These are phyloP conservation scores for Elaeagnus macrophylla DNA, from an alignment of 306 rosid genomes.

Conservation along the genomic window DNA sequence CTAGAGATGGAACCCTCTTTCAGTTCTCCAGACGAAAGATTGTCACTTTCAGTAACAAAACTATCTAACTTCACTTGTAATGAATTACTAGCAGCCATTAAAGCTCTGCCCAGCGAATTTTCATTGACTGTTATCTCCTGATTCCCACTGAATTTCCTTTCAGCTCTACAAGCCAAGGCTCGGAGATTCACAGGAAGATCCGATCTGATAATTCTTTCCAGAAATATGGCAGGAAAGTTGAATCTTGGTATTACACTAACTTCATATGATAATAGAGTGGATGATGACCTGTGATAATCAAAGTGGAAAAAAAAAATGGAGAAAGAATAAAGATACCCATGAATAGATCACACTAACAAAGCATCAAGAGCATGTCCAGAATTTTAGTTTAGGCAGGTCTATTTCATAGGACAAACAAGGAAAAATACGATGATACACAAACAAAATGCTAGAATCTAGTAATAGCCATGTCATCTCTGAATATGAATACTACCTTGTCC, in stretches of 20 bases:
- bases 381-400: too few species aligned
- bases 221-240: constrained; percentile 87
- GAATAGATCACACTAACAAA: not conserved
- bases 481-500: constrained; percentile 46
- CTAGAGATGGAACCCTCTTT: constrained; percentile 40
- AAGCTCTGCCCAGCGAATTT: constrained; percentile 22
- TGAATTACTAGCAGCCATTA: constrained; percentile 26
- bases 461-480: constrained; percentile 5
- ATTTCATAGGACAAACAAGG: too few species aligned
- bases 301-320: too few species aligned
- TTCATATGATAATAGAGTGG: constrained; percentile 69
- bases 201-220: constrained; percentile 82
- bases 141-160: constrained; percentile 41
- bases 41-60: constrained; percentile 32
- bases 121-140: constrained; percentile 22
- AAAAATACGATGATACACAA: too few species aligned
- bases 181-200: constrained; percentile 90
- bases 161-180: constrained; percentile 81
- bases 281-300: constrained; percentile 48
- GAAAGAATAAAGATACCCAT: too few species aligned
- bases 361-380: not conserved
- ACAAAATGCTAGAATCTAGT: constrained; percentile 5
- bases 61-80: constrained; percentile 26
- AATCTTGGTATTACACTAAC: constrained; percentile 88
- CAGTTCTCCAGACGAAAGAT: constrained; percentile 29